Conservation (phyloP, 331 rosid genomes). For the Quercus tomentella region DNA sequence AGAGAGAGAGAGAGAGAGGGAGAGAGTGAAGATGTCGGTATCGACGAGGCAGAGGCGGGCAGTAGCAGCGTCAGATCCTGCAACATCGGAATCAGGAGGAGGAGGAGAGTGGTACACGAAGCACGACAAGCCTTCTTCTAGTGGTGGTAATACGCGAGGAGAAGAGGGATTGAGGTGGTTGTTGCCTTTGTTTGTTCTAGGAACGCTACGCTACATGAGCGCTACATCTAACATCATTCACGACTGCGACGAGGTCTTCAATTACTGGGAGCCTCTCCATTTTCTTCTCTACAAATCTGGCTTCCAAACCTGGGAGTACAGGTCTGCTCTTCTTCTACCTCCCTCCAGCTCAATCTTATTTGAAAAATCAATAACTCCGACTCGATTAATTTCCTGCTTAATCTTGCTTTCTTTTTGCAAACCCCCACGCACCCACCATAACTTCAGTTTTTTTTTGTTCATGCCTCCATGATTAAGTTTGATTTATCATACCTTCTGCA, state of each 20-base stretch:
- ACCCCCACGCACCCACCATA: too few relatives aligned
- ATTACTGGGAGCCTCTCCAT: conserved; percentile 98
- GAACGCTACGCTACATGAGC: conserved; percentile 82
- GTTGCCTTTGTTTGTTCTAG: conserved; percentile 56
- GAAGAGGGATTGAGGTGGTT: conserved; percentile 44
- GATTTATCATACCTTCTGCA: background rate
- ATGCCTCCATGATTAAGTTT: background rate
- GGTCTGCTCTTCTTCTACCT: conserved; percentile 20
- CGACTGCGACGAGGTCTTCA: conserved; percentile 97
- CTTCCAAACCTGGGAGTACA: conserved; percentile 99
- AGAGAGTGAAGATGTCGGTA: too few relatives aligned
- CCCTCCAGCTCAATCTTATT: too few relatives aligned
- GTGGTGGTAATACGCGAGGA: conserved; percentile 14
- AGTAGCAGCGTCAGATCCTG: too few relatives aligned
- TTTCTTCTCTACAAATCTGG: conserved; percentile 91
- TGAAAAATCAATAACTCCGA: too few relatives aligned
- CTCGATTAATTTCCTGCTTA: too few relatives aligned
- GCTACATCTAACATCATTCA: conserved; percentile 89
- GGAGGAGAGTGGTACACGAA: conserved; percentile 46
- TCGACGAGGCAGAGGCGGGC: too few relatives aligned
- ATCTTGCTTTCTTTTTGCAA: too few relatives aligned
- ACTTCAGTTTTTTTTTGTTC: too few relatives aligned
- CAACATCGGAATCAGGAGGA: too few relatives aligned
- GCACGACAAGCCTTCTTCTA: conserved; percentile 46
- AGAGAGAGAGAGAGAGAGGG: too few relatives aligned